A percentile compares a stretch with the other conserved stretches of the same genome.
Evolutionary conservation across 352 stramenopile genomes (phyloP).

Genomic region (Pythium pyrilobum): DNA sequence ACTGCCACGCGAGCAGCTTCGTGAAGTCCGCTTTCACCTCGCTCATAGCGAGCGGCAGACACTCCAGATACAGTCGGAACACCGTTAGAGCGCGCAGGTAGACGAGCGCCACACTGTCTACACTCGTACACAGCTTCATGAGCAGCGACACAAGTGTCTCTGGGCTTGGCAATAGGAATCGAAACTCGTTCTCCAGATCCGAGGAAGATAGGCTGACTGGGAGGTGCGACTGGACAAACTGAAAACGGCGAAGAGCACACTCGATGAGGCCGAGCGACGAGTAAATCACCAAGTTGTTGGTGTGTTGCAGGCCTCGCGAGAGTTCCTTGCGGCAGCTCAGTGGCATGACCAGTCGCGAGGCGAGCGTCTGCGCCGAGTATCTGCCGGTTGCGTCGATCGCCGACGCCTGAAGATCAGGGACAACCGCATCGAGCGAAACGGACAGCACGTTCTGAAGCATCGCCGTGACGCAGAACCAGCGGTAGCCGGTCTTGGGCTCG

Average conservation of each 20-base stretch:
- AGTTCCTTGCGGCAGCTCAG: conserved; percentile 75
- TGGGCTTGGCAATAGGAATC: conserved; percentile 65
- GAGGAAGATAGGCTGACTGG: conserved; percentile 4
- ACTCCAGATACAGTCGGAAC: conserved; percentile 72
- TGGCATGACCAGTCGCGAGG: conserved; percentile 59
- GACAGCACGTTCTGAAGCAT: conserved; percentile 65
- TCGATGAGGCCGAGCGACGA: conserved; percentile 64
- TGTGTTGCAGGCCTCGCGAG: conserved; percentile 73
- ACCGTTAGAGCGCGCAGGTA: conserved; percentile 73
- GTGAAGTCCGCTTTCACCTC: conserved; percentile 84
- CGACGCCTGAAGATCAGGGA: conserved; percentile 15
- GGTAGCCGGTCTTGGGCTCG: conserved; percentile 65
- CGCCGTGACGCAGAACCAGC: conserved; percentile 74
- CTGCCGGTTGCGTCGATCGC: neutral
- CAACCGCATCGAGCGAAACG: conserved; percentile 38
- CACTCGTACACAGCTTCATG: conserved; percentile 53
- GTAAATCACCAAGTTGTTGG: conserved; percentile 72
- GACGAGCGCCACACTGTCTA: conserved; percentile 41
- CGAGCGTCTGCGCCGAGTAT: conserved; percentile 38
- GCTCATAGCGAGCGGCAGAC: conserved; percentile 62
- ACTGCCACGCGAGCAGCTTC: conserved; percentile 65
- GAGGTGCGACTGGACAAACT: conserved; percentile 28
- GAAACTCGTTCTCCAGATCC: conserved; percentile 61
- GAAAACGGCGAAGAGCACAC: conserved; percentile 46
- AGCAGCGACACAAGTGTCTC: conserved; percentile 77